Conservation (phyloP, 306 rosid genomes). For the Macrotyloma uniflorum region DNA sequence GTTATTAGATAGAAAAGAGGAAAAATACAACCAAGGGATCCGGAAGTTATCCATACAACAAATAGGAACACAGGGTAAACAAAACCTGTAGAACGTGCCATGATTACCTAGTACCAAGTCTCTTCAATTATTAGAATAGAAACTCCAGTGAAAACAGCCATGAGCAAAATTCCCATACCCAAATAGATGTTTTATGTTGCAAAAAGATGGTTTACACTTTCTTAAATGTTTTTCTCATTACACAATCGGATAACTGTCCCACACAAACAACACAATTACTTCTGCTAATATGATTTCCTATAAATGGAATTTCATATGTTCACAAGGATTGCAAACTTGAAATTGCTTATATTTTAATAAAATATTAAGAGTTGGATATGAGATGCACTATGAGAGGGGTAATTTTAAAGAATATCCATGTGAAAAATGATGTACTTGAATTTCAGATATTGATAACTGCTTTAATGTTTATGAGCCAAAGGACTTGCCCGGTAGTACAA, state of each 20-base stretch:
- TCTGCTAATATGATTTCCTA: not conserved
- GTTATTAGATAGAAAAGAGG: slow-evolving; percentile 9
- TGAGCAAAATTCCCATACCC: not conserved
- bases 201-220: not conserved
- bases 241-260: not conserved
- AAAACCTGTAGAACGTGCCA: not conserved
- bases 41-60: not conserved
- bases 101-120: not conserved
- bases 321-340: not conserved
- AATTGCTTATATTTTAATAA: not conserved
- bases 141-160: not conserved
- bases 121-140: not conserved
- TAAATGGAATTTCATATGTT: not conserved
- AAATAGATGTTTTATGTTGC: not conserved
- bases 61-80: not conserved
- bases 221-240: not conserved
- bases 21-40: not conserved
- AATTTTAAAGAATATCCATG: not conserved
- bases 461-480: not conserved
- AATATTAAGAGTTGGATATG: not conserved
- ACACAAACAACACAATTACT: slow-evolving; percentile 15
- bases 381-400: not conserved
- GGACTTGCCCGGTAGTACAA: not conserved
- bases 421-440: not conserved
- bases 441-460: not conserved